Conservation (phyloP, 345 rosid species). For the Arabidopsis suecica region DNA sequence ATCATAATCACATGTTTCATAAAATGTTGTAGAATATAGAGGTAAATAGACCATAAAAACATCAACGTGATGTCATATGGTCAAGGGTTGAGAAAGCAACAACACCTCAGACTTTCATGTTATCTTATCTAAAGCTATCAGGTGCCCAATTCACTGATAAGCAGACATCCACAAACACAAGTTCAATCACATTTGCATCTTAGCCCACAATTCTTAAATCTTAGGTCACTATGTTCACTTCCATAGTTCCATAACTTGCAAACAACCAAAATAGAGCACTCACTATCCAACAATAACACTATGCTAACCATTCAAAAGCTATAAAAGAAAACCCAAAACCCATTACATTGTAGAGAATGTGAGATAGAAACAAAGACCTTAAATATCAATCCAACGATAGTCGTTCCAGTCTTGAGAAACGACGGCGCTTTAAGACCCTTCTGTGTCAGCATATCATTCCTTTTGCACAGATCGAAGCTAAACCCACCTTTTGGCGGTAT, state of each 20-base stretch:
- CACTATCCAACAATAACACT: conserved; percentile 4
- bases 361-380: conserved; percentile 54
- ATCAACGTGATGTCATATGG: background rate
- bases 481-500: conserved; percentile 76
- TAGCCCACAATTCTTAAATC: background rate
- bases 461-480: conserved; percentile 82
- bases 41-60: background rate
- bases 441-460: conserved; percentile 75
- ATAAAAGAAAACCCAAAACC: background rate
- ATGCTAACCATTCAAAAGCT: conserved; percentile 1
- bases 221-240: background rate
- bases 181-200: background rate
- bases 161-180: background rate
- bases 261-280: background rate
- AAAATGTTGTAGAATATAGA: background rate
- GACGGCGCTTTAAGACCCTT: conserved; percentile 74
- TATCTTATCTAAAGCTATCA: background rate
- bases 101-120: background rate
- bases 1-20: background rate
- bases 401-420: conserved; percentile 87
- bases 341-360: background rate
- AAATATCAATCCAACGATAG: conserved; percentile 86
- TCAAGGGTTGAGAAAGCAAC: conserved; percentile 3
- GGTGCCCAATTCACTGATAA: background rate
- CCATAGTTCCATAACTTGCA: background rate